Evolutionary conservation across 148 eudicot species (phyloP), one percentile per base, ranked within the genome.

Genomic region (Rhododendron kiyosumense): DNA sequence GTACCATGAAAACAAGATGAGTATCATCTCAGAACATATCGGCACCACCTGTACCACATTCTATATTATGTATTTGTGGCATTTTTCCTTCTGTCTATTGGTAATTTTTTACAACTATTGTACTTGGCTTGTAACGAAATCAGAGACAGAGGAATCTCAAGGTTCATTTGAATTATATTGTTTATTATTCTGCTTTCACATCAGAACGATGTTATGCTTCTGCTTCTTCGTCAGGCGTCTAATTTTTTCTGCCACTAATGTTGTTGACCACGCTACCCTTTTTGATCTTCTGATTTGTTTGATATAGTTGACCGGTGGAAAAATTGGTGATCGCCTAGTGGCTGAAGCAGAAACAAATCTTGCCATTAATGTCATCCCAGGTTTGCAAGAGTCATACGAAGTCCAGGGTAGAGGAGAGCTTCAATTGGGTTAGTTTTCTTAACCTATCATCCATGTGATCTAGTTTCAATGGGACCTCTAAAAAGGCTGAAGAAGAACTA

Each of bases 331-430:
- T 48, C 95, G 99, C 36, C 91, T 97, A 84, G 17, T 92, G 93
- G 96, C 98, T 85, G 99, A 97, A 94, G 91, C 99, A 84, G 99
- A 97, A 93, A 97, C 98, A 84, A 97, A 97, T 88, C 98, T 97
- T 85, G 98, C 99, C 51, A 93, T 97, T 61, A 97, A 97, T 92
- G 98, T 97, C 67, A 92, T 97, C 46, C 99, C 98, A 18, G 94
- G 94, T 85, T 83, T 93, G 88, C 91, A 96, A 46, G 99, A 97
- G 69, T 94, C 99, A 52, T 97, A 82, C 89, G 99, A 97, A 92
- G 99, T 97, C 85, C 99, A 97, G 88, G 99, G 99, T 80, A 94
- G 99, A 85, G 99, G 99, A 89, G 99, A 97, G 88, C 99, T 97
- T 88, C 99, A 97, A 82, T 86, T 97, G 86, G 99, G 99, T 97